A percentile compares a stretch with the other conserved stretches of the same genome.
Evolutionary conservation across 2,329 filamentous ascomycete species (phyloP).

Genomic region (Sporothrix euskadiensis): DNA sequence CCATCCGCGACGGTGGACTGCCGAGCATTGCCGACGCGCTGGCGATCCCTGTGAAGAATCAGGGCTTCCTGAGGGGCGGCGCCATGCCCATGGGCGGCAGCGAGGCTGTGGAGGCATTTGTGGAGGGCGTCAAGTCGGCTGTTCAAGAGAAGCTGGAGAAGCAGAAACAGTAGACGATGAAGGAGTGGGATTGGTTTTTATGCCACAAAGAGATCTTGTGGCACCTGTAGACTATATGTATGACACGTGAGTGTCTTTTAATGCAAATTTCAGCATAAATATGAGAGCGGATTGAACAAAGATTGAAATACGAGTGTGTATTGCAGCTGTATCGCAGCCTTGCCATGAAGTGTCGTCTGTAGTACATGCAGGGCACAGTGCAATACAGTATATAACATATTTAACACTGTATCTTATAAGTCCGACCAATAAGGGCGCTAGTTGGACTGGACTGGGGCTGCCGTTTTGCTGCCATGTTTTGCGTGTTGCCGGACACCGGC

Average conservation of each 20-base stretch:
- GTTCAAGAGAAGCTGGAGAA: conserved; percentile 58
- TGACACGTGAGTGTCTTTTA: background rate
- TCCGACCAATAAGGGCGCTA: conserved; percentile 12
- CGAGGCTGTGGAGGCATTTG: conserved; percentile 86
- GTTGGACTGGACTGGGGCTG: background rate
- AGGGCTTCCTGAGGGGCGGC: conserved; percentile 75
- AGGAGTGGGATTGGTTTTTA: background rate
- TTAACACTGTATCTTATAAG: background rate
- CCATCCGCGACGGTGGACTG: conserved; percentile 84
- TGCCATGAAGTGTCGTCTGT: background rate
- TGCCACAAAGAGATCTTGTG: background rate
- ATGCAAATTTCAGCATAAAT: background rate
- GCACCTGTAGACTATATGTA: background rate
- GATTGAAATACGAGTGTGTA: background rate
- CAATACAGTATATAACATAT: background rate
- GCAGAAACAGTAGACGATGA: conserved; percentile 31
- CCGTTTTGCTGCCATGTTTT: background rate
- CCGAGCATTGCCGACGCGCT: conserved; percentile 88
- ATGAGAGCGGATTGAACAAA: background rate
- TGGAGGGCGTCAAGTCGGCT: conserved; percentile 81
- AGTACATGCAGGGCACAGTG: background rate
- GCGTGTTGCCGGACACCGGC: background rate
- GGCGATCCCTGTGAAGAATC: conserved; percentile 75
- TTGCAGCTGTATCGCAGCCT: no score
- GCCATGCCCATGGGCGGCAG: conserved; percentile 81